Base-by-base conservation (phyloP, 805 yeast species). In the Pichia rugopelliculosa region DNA sequence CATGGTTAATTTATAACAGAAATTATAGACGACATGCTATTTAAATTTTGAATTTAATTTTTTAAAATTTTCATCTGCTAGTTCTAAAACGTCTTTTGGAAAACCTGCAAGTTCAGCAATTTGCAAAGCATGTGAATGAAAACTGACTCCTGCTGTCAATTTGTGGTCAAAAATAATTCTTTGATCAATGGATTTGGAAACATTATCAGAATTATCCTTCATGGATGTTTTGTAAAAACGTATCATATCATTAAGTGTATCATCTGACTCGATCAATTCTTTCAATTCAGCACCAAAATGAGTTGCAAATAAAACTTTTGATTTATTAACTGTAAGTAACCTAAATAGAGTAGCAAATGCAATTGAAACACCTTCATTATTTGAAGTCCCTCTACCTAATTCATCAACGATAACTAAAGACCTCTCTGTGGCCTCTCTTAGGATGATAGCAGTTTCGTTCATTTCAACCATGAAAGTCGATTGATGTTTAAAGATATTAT, bases 391-490 rank as follows among this genome's bases (percentile, higher is more conserved):
- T 46, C 96, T 71, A 1, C 96, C 96, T 21, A 89, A 80, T 58
- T 89, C 96, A 64, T 89, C 96, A 47, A 89, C 70, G 21, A 89
- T 80, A 0, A 91, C 85, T 51, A 89, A 67, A 0, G 96, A 87
- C 33, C 73, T 68, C 1, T 68, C 55, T 0, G 93, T 82, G 9
- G 95, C 83, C 39, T 78, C 75, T 36, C 75, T 69, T 34, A 89
- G 61, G 33, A 89, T 87, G 39, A 71, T 66, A 2, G 87, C 78
- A 2, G 95, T 84, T 60, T 89, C 96, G 36, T 82, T 72, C 96
- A 89, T 87, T 57, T 89, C 96, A 15, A 84, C 87, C 96, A 88
- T 87, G 58, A 89, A 89, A 0, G 96, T 88, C n/a, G 93, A 84
- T 57, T 84, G 77, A 38, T 89, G 89, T 42, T 79, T 74, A 50